phyloP scores from a whole-genome alignment of 176 grass and related monocot genomes.

The Ensete glaucum region DNA sequence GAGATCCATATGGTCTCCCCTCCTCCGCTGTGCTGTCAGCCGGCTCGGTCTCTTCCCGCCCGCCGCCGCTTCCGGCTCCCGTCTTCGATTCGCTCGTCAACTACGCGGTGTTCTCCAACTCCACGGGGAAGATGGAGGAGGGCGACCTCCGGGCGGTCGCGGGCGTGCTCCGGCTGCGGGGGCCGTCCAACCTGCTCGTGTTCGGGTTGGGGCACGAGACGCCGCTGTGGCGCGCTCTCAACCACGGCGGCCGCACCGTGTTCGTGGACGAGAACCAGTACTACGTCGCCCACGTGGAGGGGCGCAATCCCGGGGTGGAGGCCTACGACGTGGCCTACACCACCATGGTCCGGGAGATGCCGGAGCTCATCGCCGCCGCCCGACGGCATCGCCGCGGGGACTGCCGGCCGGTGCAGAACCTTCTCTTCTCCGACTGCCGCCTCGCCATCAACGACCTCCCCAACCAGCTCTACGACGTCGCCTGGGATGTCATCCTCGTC shows the following conservation, averaged over 20 bases:
- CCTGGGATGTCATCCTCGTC: constrained; percentile 86
- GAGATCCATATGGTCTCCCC: neutral
- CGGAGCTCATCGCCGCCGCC: constrained; percentile 52
- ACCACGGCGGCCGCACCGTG: constrained; percentile 79
- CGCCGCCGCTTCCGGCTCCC: neutral
- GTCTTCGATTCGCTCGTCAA: constrained; percentile 74
- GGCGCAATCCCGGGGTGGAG: constrained; percentile 59
- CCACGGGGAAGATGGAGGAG: constrained; percentile 49
- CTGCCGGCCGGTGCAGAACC: constrained; percentile 78
- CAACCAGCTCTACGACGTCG: constrained; percentile 72
- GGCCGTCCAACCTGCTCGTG: constrained; percentile 67
- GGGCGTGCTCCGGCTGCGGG: constrained; percentile 36
- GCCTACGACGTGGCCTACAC: constrained; percentile 87
- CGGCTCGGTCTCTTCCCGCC: neutral
- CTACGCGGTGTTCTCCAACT: constrained; percentile 55
- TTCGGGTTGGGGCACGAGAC: constrained; percentile 78
- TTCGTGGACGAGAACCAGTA: constrained; percentile 87
- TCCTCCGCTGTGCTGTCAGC: neutral
- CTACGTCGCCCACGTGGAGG: constrained; percentile 81
- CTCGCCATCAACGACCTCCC: constrained; percentile 87
- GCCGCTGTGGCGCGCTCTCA: constrained; percentile 84
- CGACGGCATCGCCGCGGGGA: constrained; percentile 32
- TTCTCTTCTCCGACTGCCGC: constrained; percentile 87
- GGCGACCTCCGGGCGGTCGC: constrained; percentile 58
- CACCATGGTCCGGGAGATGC: constrained; percentile 65